Base-by-base conservation (phyloP, 768 basidiomycete species). In the Boletus coccyginus region DNA sequence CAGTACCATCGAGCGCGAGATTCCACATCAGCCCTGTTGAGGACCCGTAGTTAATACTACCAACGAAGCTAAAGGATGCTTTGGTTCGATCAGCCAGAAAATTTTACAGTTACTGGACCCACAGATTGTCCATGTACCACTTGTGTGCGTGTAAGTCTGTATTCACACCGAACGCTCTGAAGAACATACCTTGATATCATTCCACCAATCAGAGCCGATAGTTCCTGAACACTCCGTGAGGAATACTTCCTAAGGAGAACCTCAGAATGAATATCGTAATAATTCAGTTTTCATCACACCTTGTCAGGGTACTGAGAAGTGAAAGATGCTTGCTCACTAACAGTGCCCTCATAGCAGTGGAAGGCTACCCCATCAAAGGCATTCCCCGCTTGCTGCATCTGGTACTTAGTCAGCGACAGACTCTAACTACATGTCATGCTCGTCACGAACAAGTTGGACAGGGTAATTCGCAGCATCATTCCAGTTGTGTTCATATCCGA, bases 401-500 rank as follows among this genome's bases (percentile, higher is more conserved):
- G 49, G 17, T 52, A 46, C 33, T 19, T 6, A n/a, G 13, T 39
- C 36, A 63, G 50, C 5, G 17, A 33, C 45, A 7, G 0, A 47
- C 21, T 24, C 38, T 1, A 24, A 39, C 3, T 32, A n/a, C 1
- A 13, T 3, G 32, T 7, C 3, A 27, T 9, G 29, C 32, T n/a
- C 17, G 35, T 44, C 27, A 68, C 75, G 52, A 40, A 81, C 81
- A 74, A 78, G 59, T 72, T 81, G 71, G 2, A 86, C 77, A 0
- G 89, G 84, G 60, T 90, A 90, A 13, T 75, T 70, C 7, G 74
- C 81, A 14, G 86, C 85, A 56, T 82, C 78, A 49, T 78, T 73
- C 90, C 90, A 92, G 63, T 92, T 91, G 61, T 91, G 89, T 63
- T 89, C 82, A 57, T 76, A 81, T 24, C 87, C 89, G 36, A 90